Base-by-base conservation (phyloP, 176 grass and related monocot genomes). In the Musa itinerans region DNA sequence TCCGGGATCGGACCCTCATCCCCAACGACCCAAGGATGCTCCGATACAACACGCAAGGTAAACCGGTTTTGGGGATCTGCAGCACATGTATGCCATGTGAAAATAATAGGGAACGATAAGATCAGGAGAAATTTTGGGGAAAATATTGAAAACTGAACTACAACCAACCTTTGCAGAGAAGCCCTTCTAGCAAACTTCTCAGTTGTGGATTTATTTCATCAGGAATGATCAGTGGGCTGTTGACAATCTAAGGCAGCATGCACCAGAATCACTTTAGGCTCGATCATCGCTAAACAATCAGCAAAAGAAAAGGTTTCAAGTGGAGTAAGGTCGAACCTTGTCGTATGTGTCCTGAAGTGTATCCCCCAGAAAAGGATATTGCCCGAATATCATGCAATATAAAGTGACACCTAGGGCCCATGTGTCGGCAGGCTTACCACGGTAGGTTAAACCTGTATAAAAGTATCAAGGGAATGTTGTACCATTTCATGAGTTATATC, bases 381-480 rank as follows among this genome's bases (percentile, higher is more conserved):
- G 82, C 54, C 93, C 85, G 56, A 78, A 84, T 68, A 92, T 71
- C 92, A 96, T 98, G 70, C 88, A 91, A 73, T 98, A 89, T 21
- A 93, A 84, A 66, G 94, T 98, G 66, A 98, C 86, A 49, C 88
- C 94, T 29, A 93, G 88, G 54, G 90, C 90, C 88, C 86, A 98
- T 23, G 78, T 91, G 80, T 98, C 90, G 21, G 90, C 83, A 69
- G 85, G 74, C 74, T 85, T 83, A 22, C 88, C 90, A 82, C 80
- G 90, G 75, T 97, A 91, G 27, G 84, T 75, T 83, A 82, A 87
- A 75, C 86, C 88, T 97, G 76, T 61, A 77, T 3, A 19, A 19
- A 74, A 20, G 10, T 9, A 68, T 70, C n/a, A 79, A 48, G 11
- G 61, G 70, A 70, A 78, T 1, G 29, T 17, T 78, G 70, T 56